A percentile compares a stretch with the other conserved stretches of the same genome.
These are phyloP conservation scores for Saxophila tyrrhenica DNA, from an alignment of 495 filamentous ascomycete species.

Conservation along the genomic window DNA sequence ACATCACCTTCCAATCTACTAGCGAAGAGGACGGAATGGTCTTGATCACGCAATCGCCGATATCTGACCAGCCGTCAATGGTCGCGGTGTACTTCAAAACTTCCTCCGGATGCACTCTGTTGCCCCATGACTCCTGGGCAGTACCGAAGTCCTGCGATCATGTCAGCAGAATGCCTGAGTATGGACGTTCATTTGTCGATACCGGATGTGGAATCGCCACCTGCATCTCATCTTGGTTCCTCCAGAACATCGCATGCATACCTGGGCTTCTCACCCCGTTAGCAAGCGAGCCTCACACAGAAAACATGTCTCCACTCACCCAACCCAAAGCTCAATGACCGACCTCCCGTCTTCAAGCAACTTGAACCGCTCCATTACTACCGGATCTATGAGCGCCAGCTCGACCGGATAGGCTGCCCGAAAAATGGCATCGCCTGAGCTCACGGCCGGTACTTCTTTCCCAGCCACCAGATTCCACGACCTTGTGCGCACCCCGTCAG, in stretches of 20 bases:
- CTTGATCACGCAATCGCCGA: constrained; percentile 23
- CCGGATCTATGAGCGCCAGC: background rate
- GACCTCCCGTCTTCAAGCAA: background rate
- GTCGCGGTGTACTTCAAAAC: constrained; percentile 41
- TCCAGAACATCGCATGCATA: constrained; percentile 2
- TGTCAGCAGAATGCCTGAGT: background rate
- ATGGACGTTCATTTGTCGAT: too few species aligned
- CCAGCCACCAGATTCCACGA: constrained; percentile 5
- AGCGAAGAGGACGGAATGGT: constrained; percentile 23
- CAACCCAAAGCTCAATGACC: constrained; percentile 2
- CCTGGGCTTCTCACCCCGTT: background rate
- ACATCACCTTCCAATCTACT: constrained; percentile 26
- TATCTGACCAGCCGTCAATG: constrained; percentile 28
- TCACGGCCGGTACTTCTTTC: background rate
- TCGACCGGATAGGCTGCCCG: constrained; percentile 2
- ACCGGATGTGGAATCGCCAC: constrained; percentile 1
- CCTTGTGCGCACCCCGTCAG: constrained; percentile 40
- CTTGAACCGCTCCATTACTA: constrained; percentile 1
- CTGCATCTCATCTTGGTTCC: constrained; percentile 4
- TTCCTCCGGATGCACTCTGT: constrained; percentile 41
- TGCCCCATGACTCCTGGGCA: constrained; percentile 36
- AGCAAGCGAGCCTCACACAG: background rate
- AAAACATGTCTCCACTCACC: background rate
- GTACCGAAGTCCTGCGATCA: background rate
- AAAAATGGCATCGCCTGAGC: constrained; percentile 3